Percentiles rank a stretch among this genome's conserved stretches.
Conservation (phyloP, 2,329 filamentous ascomycete genomes). For the Hypocrella siamensis region DNA sequence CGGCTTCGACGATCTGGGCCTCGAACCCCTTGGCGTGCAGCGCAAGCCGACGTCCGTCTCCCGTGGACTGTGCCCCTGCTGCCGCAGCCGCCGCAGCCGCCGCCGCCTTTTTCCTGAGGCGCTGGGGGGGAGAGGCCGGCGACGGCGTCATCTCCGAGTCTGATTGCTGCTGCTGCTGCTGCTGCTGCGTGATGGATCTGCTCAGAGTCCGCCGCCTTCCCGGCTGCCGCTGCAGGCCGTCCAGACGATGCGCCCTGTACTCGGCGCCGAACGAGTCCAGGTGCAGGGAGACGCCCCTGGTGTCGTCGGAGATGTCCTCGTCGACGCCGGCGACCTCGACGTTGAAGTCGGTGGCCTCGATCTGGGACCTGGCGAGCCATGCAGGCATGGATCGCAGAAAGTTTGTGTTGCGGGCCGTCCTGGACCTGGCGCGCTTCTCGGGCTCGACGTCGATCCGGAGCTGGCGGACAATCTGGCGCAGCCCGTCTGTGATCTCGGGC, state of each 20-base stretch:
- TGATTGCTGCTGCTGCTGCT: no score
- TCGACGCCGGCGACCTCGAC: constrained; percentile 85
- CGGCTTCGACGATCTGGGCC: constrained; percentile 76
- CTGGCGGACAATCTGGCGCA: constrained; percentile 82
- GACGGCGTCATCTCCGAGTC: constrained; percentile 44
- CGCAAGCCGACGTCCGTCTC: constrained; percentile 68
- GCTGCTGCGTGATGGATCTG: constrained; percentile 49
- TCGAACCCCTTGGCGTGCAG: constrained; percentile 74
- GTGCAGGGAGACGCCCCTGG: constrained; percentile 71
- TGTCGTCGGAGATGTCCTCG: constrained; percentile 63
- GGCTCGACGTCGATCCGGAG: constrained; percentile 56
- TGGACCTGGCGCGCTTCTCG: constrained; percentile 33
- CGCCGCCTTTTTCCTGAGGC: constrained; percentile 33
- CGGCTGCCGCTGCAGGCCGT: constrained; percentile 39
- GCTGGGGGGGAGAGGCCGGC: constrained; percentile 22
- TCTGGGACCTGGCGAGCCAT: constrained; percentile 71
- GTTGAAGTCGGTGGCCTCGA: constrained; percentile 81
- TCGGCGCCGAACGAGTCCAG: constrained; percentile 78
- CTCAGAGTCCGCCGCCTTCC: constrained; percentile 60
- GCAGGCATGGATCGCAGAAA: constrained; percentile 64
- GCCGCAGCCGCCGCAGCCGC: no score
- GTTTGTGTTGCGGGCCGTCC: constrained; percentile 39
- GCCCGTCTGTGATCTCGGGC: constrained; percentile 80
- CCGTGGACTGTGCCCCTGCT: constrained; percentile 34
- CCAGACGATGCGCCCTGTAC: constrained; percentile 69